Evolutionary conservation across 2,329 filamentous ascomycete genomes (phyloP).

Genomic region (Ascochyta viciae-villosae): DNA sequence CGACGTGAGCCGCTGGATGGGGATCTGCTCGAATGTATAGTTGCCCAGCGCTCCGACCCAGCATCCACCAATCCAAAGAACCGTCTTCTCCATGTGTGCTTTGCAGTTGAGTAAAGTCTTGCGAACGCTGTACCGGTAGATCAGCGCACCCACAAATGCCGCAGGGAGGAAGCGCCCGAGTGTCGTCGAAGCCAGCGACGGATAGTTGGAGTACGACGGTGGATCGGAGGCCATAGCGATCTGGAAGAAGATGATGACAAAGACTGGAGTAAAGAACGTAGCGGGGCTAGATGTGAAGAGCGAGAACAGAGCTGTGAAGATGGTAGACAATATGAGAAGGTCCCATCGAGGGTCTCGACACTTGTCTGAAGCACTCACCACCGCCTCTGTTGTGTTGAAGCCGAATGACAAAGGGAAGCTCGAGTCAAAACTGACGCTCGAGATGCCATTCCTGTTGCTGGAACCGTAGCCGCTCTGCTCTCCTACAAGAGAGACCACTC

Average conservation of each 20-base stretch:
- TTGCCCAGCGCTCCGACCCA: slow-evolving; percentile 47
- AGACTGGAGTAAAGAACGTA: slow-evolving; percentile 40
- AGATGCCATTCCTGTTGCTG: slow-evolving; percentile 38
- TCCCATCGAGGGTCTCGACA: slow-evolving; percentile 46
- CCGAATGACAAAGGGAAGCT: slow-evolving; percentile 45
- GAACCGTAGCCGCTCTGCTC: slow-evolving; percentile 32
- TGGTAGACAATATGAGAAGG: slow-evolving; percentile 41
- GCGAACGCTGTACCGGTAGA: slow-evolving; percentile 39
- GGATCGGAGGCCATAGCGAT: slow-evolving; percentile 48
- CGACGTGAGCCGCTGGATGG: slow-evolving; percentile 45
- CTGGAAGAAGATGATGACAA: slow-evolving; percentile 45
- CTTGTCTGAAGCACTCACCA: slow-evolving; percentile 23
- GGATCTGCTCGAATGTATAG: slow-evolving; percentile 45
- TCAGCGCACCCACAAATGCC: slow-evolving; percentile 37
- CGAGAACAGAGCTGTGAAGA: slow-evolving; percentile 41
- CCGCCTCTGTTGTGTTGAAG: slow-evolving; percentile 29
- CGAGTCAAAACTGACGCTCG: slow-evolving; percentile 42
- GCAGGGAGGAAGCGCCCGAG: slow-evolving; percentile 46
- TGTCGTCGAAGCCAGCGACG: slow-evolving; percentile 40
- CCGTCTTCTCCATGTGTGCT: slow-evolving; percentile 47
- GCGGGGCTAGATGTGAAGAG: slow-evolving; percentile 40
- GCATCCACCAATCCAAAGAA: slow-evolving; percentile 46
- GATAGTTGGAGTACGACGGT: slow-evolving; percentile 38
- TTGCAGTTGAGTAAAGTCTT: slow-evolving; percentile 37
- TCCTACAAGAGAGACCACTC: slow-evolving; percentile 38